Evolutionary conservation across 1,284 basidiomycete species (phyloP).

Genomic region (Filobasidium uniguttulatum): DNA sequence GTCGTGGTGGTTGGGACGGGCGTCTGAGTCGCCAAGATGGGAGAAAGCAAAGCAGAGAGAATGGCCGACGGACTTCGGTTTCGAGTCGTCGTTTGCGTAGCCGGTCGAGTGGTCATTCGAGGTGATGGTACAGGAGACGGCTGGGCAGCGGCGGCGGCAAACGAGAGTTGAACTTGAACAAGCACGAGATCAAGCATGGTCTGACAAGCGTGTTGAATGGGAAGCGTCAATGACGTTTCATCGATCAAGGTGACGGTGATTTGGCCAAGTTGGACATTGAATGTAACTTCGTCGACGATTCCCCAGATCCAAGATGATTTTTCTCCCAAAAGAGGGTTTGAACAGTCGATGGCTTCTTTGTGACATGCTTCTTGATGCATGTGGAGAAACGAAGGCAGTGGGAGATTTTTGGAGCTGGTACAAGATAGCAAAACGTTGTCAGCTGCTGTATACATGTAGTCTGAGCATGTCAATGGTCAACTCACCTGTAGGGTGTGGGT

Average conservation of each 20-base stretch:
- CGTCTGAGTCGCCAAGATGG: conserved; percentile 25
- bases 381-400: conserved; percentile 35
- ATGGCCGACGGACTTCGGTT: conserved; percentile 22
- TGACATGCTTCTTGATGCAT: conserved; percentile 31
- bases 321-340: conserved; percentile 35
- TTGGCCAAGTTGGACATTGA: conserved; percentile 20
- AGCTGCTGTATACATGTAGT: no score
- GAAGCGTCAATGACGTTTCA: conserved; percentile 24
- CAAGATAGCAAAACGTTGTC: not conserved
- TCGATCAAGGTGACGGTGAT: conserved; percentile 34
- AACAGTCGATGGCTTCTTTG: conserved; percentile 34
- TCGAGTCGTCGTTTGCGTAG: conserved; percentile 12
- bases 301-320: conserved; percentile 36
- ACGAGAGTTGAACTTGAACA: conserved; percentile 33
- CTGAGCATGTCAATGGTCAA: not conserved
- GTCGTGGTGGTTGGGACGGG: conserved; percentile 5
- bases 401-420: conserved; percentile 26
- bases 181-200: conserved; percentile 27
- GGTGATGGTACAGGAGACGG: conserved; percentile 15
- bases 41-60: conserved; percentile 31
- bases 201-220: conserved; percentile 23
- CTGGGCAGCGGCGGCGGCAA: conserved; percentile 26
- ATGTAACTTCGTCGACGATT: conserved; percentile 24
- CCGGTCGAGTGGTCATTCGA: conserved; percentile 4
- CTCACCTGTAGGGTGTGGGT: conserved; percentile 41